Evolutionary conservation across 768 basidiomycete genomes (phyloP).

Genomic region (Tulasnella sp.): DNA sequence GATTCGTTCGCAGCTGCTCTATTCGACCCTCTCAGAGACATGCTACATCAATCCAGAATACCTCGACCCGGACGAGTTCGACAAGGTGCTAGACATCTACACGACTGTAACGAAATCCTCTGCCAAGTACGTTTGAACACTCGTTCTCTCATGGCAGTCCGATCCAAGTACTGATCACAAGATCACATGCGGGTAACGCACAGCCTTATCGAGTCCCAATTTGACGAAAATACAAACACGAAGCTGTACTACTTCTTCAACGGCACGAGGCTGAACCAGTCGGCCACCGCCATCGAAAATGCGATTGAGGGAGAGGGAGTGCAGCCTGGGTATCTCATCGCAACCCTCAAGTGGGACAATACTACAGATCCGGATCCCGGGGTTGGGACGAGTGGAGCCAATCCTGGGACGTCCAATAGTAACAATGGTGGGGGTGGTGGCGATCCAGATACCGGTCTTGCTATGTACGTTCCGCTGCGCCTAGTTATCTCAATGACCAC

Average conservation of each 20-base stretch:
- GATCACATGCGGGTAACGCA: not conserved
- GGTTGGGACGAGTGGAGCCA: slow-evolving; percentile 21
- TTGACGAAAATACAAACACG: slow-evolving; percentile 36
- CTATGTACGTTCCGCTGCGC: slow-evolving; percentile 46
- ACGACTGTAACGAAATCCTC: slow-evolving; percentile 53
- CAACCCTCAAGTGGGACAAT: slow-evolving; percentile 53
- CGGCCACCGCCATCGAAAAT: slow-evolving; percentile 31
- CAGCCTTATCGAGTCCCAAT: slow-evolving; percentile 45
- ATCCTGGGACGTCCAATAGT: slow-evolving; percentile 20
- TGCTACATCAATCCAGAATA: slow-evolving; percentile 71
- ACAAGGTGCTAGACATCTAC: slow-evolving; percentile 66
- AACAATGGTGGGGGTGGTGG: not conserved
- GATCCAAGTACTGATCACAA: not conserved
- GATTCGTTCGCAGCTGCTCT: slow-evolving; percentile 46
- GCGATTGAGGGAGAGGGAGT: slow-evolving; percentile 31
- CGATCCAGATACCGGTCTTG: slow-evolving; percentile 44
- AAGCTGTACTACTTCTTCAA: slow-evolving; percentile 47
- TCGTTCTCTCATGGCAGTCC: slow-evolving; percentile 10
- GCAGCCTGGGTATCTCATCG: slow-evolving; percentile 54
- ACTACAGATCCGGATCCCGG: slow-evolving; percentile 32
- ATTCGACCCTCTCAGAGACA: slow-evolving; percentile 57
- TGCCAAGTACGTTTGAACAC: slow-evolving; percentile 36
- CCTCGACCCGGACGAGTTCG: slow-evolving; percentile 47
- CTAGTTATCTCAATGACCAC: not conserved
- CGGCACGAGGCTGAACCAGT: slow-evolving; percentile 49